Base-by-base conservation (phyloP, 2,329 filamentous ascomycete genomes). In the Emergomyces orientalis region DNA sequence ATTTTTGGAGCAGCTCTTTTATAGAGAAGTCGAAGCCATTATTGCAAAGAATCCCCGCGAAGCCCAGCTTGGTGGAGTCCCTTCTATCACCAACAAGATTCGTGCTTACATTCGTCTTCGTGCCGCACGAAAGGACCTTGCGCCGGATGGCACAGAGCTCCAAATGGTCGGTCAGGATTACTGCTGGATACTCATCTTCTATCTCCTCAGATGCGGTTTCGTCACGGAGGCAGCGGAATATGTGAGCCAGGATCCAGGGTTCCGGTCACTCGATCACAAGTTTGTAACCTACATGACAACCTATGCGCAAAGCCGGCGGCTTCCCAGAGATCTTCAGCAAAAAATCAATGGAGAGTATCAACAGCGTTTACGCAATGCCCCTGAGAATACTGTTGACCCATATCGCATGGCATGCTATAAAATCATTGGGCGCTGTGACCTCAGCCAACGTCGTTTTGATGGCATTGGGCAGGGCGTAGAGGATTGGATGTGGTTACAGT, bases 381-480 rank as follows among this genome's bases (percentile, higher is more conserved):
- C 90, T 0, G 90, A 94, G 63, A 88, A 92, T 72, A 89, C 90
- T 1, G 86, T 95, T 66, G 94, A 99, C 73, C 94, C 94, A 32
- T 99, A 95, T 79, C 87, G 91, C 61, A 92, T 96, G 86, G 92
- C 93, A 57, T 97, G 94, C 75, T 97, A 97, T 82, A 97, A 99
- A 81, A 87, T 99, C 65, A 88, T 99, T 69, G 94, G 95, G 55
- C 91, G 85, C 59, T 87, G 85, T 71, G 85, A 88, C 66, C 77
- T 87, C 63, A 78, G 75, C 57, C 79, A 80, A 52, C 79, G 84
- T 62, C 84, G 78, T 64, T 74, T 88, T 43, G 84, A 86, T 54
- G 76, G 78, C 4, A 79, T 87, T 64, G 82, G 78, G 51, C 82
- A 84, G 70, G 81, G 79, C 41, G 82, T 86, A 69, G 84, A 87